These are phyloP conservation scores for Heimioporus retisporus DNA, from an alignment of 1,284 basidiomycete species.

Conservation along the genomic window DNA sequence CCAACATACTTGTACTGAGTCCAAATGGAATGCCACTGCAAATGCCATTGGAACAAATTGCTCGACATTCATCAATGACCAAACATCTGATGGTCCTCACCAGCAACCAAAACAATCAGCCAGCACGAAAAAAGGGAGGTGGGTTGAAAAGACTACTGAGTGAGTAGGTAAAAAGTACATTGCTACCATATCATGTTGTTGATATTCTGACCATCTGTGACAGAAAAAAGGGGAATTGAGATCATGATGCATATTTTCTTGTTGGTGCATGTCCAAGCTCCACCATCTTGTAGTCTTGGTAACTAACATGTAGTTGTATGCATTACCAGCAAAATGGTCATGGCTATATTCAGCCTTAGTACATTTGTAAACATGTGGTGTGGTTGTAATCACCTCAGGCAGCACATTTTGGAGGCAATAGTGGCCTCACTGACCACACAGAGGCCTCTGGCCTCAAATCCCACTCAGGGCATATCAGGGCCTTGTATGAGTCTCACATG, in stretches of 20 bases:
- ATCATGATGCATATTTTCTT: background rate
- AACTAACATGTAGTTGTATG: too few species aligned
- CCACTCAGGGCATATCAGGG: too few species aligned
- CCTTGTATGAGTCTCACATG: too few species aligned
- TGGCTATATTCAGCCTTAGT: too few species aligned
- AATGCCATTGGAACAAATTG: slow-evolving; percentile 4
- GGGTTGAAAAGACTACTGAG: background rate
- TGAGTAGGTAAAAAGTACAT: background rate
- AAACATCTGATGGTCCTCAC: background rate
- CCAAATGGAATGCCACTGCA: slow-evolving; percentile 2
- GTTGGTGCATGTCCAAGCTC: too few species aligned
- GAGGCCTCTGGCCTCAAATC: too few species aligned
- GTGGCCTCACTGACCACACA: too few species aligned
- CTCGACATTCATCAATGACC: background rate
- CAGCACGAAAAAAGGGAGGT: background rate
- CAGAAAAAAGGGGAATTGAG: background rate
- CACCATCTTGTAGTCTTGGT: too few species aligned
- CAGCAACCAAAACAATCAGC: background rate
- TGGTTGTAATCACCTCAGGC: too few species aligned
- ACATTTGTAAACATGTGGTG: too few species aligned
- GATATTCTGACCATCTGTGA: background rate
- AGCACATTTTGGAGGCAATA: too few species aligned
- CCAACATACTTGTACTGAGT: background rate
- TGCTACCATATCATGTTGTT: background rate
- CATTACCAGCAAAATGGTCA: too few species aligned